These are phyloP conservation scores for Fermentozyma sake DNA, from an alignment of 1,139 yeast genomes.

Conservation along the genomic window DNA sequence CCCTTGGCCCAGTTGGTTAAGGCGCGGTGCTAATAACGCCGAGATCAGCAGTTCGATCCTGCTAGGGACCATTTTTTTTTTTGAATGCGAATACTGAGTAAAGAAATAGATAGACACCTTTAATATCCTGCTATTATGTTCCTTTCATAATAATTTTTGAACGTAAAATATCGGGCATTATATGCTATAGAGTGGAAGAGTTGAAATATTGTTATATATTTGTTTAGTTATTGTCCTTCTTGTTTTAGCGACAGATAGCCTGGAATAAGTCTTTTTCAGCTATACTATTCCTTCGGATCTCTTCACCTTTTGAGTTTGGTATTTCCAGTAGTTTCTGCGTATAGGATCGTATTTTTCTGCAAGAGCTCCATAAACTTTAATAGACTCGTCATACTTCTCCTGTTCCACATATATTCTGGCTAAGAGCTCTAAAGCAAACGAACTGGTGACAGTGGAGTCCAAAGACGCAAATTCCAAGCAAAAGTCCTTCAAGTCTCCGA, in stretches of 20 bases:
- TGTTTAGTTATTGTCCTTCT: too few species aligned
- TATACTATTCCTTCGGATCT: too few species aligned
- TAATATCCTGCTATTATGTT: too few species aligned
- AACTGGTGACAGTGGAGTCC: conserved; percentile 38
- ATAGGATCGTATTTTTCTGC: conserved; percentile 60
- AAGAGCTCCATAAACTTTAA: conserved; percentile 44
- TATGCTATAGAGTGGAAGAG: too few species aligned
- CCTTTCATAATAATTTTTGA: too few species aligned
- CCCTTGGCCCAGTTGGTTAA: conserved; percentile 90
- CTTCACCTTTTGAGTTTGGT: conserved; percentile 13
- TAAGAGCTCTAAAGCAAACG: conserved; percentile 64
- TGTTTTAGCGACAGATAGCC: too few species aligned
- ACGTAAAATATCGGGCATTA: too few species aligned
- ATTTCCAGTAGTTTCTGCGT: conserved; percentile 63
- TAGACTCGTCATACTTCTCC: conserved; percentile 28
- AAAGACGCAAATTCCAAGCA: conserved; percentile 38
- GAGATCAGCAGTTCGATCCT: conserved; percentile 84
- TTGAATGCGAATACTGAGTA: too few species aligned
- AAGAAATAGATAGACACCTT: too few species aligned
- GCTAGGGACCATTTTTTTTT: conserved; percentile 63
- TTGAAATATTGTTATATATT: too few species aligned
- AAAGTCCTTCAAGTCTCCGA: conserved; percentile 35
- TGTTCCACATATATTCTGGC: conserved; percentile 44
- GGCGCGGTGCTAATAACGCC: conserved; percentile 90
- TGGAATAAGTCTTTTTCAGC: too few species aligned